Conservation (phyloP, 352 stramenopile genomes). For the Globisporangium mamillatum region DNA sequence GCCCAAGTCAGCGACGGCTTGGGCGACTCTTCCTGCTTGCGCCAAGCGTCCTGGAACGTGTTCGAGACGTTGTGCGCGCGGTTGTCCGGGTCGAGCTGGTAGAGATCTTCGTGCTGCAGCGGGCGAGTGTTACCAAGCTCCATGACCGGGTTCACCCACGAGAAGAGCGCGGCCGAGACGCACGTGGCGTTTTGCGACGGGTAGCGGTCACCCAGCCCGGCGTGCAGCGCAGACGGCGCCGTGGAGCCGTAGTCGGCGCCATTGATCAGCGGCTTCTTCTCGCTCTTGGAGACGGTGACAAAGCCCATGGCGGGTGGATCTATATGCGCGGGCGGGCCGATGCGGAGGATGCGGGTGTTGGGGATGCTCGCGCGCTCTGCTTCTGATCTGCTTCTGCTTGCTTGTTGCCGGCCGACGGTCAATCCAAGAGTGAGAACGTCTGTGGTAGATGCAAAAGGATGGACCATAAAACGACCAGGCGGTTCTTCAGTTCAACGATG, state of each 20-base stretch:
- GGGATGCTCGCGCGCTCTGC: background rate
- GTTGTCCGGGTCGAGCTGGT: slow-evolving; percentile 78
- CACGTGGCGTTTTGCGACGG: slow-evolving; percentile 54
- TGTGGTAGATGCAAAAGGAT: background rate
- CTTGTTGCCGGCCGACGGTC: background rate
- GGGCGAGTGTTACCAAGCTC: slow-evolving; percentile 74
- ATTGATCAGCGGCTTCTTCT: slow-evolving; percentile 31
- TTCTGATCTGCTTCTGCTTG: background rate
- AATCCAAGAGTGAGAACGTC: background rate
- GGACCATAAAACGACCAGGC: background rate
- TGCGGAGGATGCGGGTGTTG: background rate
- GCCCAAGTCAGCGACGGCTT: slow-evolving; percentile 57
- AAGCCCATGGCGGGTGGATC: slow-evolving; percentile 8
- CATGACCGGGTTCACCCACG: slow-evolving; percentile 88
- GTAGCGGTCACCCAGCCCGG: slow-evolving; percentile 57
- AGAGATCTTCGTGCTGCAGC: slow-evolving; percentile 82
- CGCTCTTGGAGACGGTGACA: slow-evolving; percentile 13
- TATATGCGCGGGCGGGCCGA: background rate
- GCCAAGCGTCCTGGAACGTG: slow-evolving; percentile 52
- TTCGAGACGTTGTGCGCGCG: slow-evolving; percentile 40
- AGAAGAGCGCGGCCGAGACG: slow-evolving; percentile 72
- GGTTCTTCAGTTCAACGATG: background rate
- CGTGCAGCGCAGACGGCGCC: background rate
- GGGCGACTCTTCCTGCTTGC: slow-evolving; percentile 22
- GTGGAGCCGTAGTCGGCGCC: slow-evolving; percentile 11